Base-by-base conservation (phyloP, 352 stramenopile species). In the Globisporangium spiculum region DNA sequence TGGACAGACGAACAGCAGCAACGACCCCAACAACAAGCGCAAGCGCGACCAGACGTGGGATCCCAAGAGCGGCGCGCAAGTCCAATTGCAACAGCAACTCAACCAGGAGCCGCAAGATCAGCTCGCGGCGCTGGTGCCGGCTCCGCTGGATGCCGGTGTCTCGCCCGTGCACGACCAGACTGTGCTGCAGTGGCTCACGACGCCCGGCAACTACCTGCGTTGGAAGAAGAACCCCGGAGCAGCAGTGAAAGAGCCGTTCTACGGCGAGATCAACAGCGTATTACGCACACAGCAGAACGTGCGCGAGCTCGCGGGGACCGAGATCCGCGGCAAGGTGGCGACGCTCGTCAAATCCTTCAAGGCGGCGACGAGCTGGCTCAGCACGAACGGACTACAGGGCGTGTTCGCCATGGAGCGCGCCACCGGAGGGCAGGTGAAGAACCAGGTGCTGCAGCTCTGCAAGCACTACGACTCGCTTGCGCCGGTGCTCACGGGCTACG, bases 401-500 rank as follows among this genome's bases (percentile, higher is more conserved):
- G 66, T 69, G 20, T 65, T 75, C 26, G 66, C 77, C 34, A 63
- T 81, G 48, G 68, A 76, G 53, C 66, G 66, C 55, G 16, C 68
- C 24, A 50, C 68, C 26, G 68, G 68, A 12, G 63, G 68, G 4
- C 46, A 73, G 10, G 67, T 80, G 24, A 82, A 75, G 41, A 70
- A 48, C 22, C 73, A 80, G 54, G 73, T 82, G 44, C 55, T 74
- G 9, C 71, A 80, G 30, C 75, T 82, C 60, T 84, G 77, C 36
- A 74, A 72, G 20, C 67, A 82, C 66, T 84, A 80, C 52, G 75
- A 81, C 57, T 71, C 58, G 38, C 67, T 84, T 20, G 73, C 71
- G 38, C 41, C 64, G 4, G 68, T 81, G 36, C 68, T 83, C 32
- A 66, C 67, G 36, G 57, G 58, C n/a, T 80, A 79, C 55, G 58